Conservation (phyloP, 2,329 filamentous ascomycete species). For the Escovopsis sp. region DNA sequence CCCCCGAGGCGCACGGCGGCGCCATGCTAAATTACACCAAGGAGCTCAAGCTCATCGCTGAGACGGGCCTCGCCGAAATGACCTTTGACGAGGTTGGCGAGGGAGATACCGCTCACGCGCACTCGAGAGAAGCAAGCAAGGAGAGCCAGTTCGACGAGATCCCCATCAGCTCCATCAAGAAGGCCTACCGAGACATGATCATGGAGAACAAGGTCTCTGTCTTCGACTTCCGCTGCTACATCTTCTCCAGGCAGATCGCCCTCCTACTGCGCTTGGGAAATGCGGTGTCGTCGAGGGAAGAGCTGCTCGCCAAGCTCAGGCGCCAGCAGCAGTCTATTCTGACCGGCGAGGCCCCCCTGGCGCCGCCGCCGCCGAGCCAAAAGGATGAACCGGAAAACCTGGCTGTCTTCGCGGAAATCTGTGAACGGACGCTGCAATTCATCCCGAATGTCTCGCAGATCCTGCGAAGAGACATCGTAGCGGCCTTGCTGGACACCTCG, state of each 20-base stretch:
- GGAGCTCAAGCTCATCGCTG: constrained; percentile 49
- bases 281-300: constrained; percentile 45
- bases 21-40: constrained; percentile 59
- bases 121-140: constrained; percentile 25
- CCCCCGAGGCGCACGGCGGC: constrained; percentile 52
- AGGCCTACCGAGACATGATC: constrained; percentile 83
- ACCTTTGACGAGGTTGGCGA: constrained; percentile 17
- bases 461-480: constrained; percentile 62
- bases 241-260: constrained; percentile 79
- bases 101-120: constrained; percentile 34
- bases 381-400: constrained; percentile 59
- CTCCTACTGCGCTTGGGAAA: constrained; percentile 75
- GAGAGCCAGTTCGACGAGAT: constrained; percentile 37
- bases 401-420: constrained; percentile 70
- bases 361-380: constrained; percentile 28
- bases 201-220: constrained; percentile 88
- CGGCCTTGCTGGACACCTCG: constrained; percentile 36
- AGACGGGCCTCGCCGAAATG: constrained; percentile 28
- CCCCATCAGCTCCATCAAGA: constrained; percentile 49
- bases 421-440: constrained; percentile 68
- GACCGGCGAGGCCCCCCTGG: constrained; percentile 40
- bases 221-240: constrained; percentile 89
- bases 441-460: constrained; percentile 67
- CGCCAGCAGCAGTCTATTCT: constrained; percentile 46
- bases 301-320: constrained; percentile 45